phyloP scores from a whole-genome alignment of 441 rosid species.

The Erodium trifolium region DNA sequence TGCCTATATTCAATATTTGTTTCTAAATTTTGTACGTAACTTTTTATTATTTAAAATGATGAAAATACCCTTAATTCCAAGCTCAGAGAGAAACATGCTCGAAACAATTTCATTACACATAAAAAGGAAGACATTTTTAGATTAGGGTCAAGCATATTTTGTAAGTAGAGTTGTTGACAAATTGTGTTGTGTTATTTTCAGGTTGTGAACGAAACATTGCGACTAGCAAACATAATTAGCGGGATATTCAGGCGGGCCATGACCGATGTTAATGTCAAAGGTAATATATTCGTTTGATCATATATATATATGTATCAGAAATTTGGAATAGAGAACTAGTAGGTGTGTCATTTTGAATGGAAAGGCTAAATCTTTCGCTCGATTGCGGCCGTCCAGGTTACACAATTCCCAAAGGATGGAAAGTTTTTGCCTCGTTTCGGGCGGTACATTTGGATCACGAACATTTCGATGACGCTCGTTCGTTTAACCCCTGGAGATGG shows the following conservation, averaged over 20 bases:
- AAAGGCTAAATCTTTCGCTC: neutral
- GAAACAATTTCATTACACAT: no score
- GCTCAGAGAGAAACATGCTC: no score
- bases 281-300: constrained; percentile 19
- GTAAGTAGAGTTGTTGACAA: no score
- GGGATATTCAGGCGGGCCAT: constrained; percentile 78
- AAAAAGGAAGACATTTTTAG: no score
- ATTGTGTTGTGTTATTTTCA: constrained; percentile 14
- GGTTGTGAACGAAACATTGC: constrained; percentile 88
- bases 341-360: no score
- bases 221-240: constrained; percentile 84
- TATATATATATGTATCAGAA: no score
- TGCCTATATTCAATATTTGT: no score
- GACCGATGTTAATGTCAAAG: constrained; percentile 68
- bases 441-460: constrained; percentile 80
- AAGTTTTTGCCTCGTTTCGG: constrained; percentile 75
- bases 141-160: no score
- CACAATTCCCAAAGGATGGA: constrained; percentile 88
- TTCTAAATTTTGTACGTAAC: no score
- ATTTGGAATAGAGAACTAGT: no score
- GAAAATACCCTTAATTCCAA: no score
- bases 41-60: no score
- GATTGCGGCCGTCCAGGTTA: constrained; percentile 35
- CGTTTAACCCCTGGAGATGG: constrained; percentile 99
- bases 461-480: constrained; percentile 73